These are phyloP conservation scores for Candolleomyces efflorescens DNA, from an alignment of 768 basidiomycete species.

Conservation along the genomic window DNA sequence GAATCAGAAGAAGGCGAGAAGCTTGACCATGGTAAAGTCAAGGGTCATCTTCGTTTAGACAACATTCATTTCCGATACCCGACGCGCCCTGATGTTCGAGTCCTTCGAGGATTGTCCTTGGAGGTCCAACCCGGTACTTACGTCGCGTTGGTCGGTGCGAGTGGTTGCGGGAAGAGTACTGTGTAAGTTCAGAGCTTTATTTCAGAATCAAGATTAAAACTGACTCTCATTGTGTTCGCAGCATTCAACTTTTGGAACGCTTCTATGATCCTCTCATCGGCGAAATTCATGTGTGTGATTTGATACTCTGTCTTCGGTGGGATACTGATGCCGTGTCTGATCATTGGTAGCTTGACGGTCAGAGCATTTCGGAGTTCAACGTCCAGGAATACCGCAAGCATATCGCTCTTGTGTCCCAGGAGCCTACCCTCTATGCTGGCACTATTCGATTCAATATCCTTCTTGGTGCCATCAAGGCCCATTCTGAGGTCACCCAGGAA, in stretches of 20 bases:
- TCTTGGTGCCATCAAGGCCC: conserved; percentile 66
- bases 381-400: conserved; percentile 75
- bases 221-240: conserved; percentile 21
- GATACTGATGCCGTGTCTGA: too few relatives aligned
- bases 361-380: conserved; percentile 62
- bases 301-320: too few relatives aligned
- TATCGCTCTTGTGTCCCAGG: conserved; percentile 80
- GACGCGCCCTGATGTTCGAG: conserved; percentile 66
- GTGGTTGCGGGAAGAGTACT: conserved; percentile 66
- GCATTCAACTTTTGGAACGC: conserved; percentile 66
- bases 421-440: conserved; percentile 74
- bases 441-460: conserved; percentile 79
- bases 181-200: conserved; percentile 51
- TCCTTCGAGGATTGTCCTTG: conserved; percentile 63
- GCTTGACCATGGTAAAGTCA: conserved; percentile 31
- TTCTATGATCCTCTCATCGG: conserved; percentile 70
- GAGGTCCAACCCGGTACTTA: conserved; percentile 62
- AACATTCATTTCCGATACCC: conserved; percentile 80
- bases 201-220: too few relatives aligned
- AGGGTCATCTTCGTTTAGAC: conserved; percentile 61
- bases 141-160: conserved; percentile 65
- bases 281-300: conserved; percentile 47
- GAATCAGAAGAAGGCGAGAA: conserved; percentile 52
- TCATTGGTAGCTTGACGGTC: conserved; percentile 55
- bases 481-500: conserved; percentile 64